Base-by-base conservation (phyloP, 2,329 filamentous ascomycete genomes). In the Microdochium paspali region DNA sequence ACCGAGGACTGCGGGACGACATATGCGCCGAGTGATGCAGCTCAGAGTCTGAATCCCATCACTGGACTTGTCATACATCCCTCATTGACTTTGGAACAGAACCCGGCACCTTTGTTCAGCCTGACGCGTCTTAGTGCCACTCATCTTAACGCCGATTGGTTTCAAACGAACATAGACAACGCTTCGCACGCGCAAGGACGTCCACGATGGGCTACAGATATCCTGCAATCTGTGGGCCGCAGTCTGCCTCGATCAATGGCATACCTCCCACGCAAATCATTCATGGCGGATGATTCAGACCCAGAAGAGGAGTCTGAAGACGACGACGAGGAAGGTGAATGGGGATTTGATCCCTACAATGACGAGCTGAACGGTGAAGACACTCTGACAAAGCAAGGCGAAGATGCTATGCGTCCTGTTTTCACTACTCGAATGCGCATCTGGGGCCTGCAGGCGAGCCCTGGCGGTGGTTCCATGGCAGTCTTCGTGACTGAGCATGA, bases 61-160 rank as follows among this genome's bases (percentile, higher is more conserved):
- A 66, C 66, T 18, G 71, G 73, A 1, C 61, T 80, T 9, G 56
- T 77, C 12, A 66, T 80, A 3, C 70, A 72, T 45, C 63, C 67
- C 0, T 64, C 65, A 2, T 58, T 65, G 26, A 51, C 59, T 0
- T 51, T 54, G 3, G 58, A 59, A 15, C 56, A 53, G 9, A 60
- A 60, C 1, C 49, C 61, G 0, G 61, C 62, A 0, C 75, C 77
- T 0, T 58, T 66, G 5, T 81, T 78, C 56, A 74, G 76, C 0
- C 64, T 78, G 10, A 67, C 74, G 25, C 72, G 78, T 18, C 62
- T 74, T 28, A 76, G 76, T 1, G 77, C 72, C 9, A 79, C 75
- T 0, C 61, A 68, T 3, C 68, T 65, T 2, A 79, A 75, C 51
- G 56, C 63, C 13, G 66, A 71, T 53, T 81, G 77, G 77, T 76